These are phyloP conservation scores for Striga asiatica DNA, from an alignment of 257 asterid genomes.

Conservation along the genomic window DNA sequence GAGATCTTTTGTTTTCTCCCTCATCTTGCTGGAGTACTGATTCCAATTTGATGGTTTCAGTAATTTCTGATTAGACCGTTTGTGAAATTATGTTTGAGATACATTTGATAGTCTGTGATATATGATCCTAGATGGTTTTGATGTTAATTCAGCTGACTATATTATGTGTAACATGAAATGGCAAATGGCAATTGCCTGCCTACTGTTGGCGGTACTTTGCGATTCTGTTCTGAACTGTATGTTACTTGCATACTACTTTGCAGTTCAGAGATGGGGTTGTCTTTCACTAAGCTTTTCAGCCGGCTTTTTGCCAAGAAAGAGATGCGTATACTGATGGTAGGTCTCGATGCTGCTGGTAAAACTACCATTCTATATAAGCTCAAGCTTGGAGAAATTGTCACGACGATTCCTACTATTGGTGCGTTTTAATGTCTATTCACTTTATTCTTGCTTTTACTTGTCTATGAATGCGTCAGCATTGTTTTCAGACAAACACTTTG, in stretches of 20 bases:
- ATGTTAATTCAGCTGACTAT: background rate
- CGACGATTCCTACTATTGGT: constrained; percentile 56
- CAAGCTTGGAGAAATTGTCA: constrained; percentile 58
- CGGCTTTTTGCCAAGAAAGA: constrained; percentile 62
- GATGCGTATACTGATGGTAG: constrained; percentile 59
- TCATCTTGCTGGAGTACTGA: background rate
- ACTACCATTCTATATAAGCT: constrained; percentile 58
- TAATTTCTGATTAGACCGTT: background rate
- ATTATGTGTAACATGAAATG: background rate
- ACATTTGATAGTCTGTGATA: background rate
- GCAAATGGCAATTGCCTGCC: background rate
- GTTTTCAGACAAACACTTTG: background rate
- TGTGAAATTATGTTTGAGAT: background rate
- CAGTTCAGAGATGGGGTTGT: constrained; percentile 35
- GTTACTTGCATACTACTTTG: background rate
- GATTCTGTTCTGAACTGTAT: background rate
- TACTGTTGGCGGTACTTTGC: background rate
- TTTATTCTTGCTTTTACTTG: background rate
- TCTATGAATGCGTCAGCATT: background rate
- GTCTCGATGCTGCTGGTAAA: constrained; percentile 62
- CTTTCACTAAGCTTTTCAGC: constrained; percentile 55
- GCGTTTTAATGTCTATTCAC: constrained; percentile 6
- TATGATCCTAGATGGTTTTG: background rate
- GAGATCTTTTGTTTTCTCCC: background rate
- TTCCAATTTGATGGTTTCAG: background rate